A percentile compares a stretch with the other conserved stretches of the same genome.
Evolutionary conservation across 352 stramenopile genomes (phyloP).

Genomic region (Phytophthora rubi): DNA sequence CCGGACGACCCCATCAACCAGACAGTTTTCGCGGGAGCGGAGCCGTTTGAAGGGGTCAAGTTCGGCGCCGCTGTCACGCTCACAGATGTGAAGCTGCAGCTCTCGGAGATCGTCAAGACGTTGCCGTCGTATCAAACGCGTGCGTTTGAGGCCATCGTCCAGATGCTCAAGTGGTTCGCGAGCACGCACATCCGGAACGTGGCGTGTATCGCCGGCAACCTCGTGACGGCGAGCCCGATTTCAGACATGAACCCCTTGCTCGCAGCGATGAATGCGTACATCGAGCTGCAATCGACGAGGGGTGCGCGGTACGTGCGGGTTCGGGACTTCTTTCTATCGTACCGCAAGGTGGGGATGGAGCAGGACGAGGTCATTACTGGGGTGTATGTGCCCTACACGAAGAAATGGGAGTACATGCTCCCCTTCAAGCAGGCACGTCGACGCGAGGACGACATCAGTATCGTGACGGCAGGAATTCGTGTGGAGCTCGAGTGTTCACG

Average conservation of each 20-base stretch:
- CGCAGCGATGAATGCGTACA: conserved; percentile 81
- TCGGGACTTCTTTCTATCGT: conserved; percentile 95
- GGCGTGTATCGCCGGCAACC: conserved; percentile 95
- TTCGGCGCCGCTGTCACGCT: conserved; percentile 86
- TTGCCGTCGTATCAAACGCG: conserved; percentile 55
- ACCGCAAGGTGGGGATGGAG: conserved; percentile 92
- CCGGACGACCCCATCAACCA: conserved; percentile 58
- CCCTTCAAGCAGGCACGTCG: conserved; percentile 96
- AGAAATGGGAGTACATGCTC: conserved; percentile 92
- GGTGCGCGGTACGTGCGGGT: conserved; percentile 63
- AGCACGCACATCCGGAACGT: conserved; percentile 98
- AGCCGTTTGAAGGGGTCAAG: conserved; percentile 67
- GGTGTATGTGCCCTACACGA: conserved; percentile 91
- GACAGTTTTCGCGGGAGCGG: conserved; percentile 43
- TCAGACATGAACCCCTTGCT: conserved; percentile 98
- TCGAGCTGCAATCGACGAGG: conserved; percentile 59
- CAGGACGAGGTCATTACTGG: conserved; percentile 91
- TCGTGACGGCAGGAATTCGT: conserved; percentile 95
- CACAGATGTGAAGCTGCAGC: conserved; percentile 69
- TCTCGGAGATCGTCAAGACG: conserved; percentile 44
- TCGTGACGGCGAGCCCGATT: conserved; percentile 97
- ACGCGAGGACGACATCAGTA: conserved; percentile 97
- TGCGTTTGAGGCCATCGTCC: conserved; percentile 63
- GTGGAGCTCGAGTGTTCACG: conserved; percentile 74
- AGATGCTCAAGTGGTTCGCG: conserved; percentile 97